Conservation (phyloP, 169 alveolate genomes). For the Plasmodium chabaudi region DNA sequence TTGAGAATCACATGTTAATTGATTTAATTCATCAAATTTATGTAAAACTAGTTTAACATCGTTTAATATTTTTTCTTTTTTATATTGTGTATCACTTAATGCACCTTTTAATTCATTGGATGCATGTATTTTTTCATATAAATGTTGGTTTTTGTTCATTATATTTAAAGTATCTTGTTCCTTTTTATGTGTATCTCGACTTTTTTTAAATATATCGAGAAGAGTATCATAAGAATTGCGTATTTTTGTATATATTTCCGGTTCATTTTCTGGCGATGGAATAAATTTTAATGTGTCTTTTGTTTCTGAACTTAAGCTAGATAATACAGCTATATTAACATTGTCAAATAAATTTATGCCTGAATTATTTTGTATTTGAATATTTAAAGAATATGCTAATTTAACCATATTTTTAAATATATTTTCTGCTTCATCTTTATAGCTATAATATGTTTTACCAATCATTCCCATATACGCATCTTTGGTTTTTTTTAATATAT, state of each 20-base stretch:
- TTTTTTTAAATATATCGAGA: neutral
- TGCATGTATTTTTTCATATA: neutral
- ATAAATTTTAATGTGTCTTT: neutral
- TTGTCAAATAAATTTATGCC: neutral
- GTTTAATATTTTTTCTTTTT: neutral
- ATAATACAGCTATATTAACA: neutral
- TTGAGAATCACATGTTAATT: neutral
- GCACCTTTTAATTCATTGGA: slow-evolving; percentile 10
- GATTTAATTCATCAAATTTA: neutral
- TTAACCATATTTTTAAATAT: neutral
- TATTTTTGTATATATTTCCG: slow-evolving; percentile 3
- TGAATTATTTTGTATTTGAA: neutral
- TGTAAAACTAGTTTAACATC: neutral
- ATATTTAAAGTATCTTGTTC: neutral
- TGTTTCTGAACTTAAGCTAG: neutral
- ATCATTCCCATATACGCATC: neutral
- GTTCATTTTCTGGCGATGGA: neutral
- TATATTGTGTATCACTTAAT: neutral
- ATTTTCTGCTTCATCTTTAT: slow-evolving; percentile 3
- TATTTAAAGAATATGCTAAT: neutral
- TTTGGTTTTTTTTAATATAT: neutral
- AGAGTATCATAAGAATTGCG: neutral
- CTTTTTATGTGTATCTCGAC: neutral
- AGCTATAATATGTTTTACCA: neutral
- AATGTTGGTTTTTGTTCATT: neutral